These are phyloP conservation scores for Heterobasidion irregulare DNA, from an alignment of 1,284 basidiomycete species.

Conservation along the genomic window DNA sequence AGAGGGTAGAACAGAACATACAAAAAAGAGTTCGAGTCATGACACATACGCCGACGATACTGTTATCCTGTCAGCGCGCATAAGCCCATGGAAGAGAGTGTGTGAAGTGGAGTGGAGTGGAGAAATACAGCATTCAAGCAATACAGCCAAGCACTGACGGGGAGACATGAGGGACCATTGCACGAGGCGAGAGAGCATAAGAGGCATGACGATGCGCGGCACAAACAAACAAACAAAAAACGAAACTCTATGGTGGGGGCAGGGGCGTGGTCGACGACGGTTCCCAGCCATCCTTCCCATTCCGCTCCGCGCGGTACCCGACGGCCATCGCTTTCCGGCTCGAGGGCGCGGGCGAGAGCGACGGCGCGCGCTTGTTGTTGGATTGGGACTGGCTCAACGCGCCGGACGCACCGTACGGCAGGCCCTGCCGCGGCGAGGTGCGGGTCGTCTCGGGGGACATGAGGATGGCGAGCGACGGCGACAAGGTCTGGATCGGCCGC, in stretches of 20 bases:
- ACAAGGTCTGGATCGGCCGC: constrained; percentile 33
- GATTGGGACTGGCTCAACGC: background rate
- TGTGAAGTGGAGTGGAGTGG: background rate
- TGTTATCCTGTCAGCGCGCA: background rate
- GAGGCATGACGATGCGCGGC: background rate
- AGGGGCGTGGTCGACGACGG: background rate
- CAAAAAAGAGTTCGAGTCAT: background rate
- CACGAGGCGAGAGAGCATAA: background rate
- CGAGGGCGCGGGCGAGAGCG: background rate
- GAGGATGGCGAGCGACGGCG: constrained; percentile 32
- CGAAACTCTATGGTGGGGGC: background rate
- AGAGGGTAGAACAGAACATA: background rate
- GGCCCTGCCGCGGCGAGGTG: constrained; percentile 1
- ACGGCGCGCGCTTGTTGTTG: background rate
- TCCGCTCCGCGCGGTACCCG: background rate
- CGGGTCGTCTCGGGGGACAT: constrained; percentile 23
- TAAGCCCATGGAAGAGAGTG: background rate
- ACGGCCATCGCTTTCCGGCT: background rate
- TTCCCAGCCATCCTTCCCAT: background rate
- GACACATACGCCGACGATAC: background rate
- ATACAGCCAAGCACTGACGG: background rate
- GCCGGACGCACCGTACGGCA: constrained; percentile 4
- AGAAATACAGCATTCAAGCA: background rate
- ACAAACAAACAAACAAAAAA: background rate
- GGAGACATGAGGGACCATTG: background rate